Conservation (phyloP, 305 asterid genomes). For the Stenogyne calaminthoides region DNA sequence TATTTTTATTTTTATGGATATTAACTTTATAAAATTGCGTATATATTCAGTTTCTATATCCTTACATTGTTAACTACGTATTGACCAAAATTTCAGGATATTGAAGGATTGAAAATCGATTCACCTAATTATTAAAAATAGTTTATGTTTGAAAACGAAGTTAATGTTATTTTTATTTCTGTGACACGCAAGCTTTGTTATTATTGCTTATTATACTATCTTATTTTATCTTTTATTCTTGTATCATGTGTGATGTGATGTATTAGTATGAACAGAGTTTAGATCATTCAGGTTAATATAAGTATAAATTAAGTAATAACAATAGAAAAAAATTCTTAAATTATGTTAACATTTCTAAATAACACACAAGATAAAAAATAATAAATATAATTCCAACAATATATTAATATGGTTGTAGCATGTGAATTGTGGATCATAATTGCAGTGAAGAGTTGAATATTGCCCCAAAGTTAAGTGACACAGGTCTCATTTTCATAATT, state of each 20-base stretch:
- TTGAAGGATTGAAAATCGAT: neutral
- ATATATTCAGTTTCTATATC: neutral
- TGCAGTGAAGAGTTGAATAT: neutral
- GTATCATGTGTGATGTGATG: neutral
- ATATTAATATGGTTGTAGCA: neutral
- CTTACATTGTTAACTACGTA: neutral
- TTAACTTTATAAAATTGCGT: neutral
- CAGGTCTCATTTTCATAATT: neutral
- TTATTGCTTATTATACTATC: neutral
- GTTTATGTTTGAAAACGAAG: neutral
- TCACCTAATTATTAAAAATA: neutral
- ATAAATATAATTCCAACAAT: neutral
- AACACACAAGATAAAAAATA: neutral
- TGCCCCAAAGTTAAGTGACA: neutral
- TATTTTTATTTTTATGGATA: neutral
- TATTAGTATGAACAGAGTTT: neutral
- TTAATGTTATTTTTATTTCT: neutral
- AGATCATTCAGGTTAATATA: neutral
- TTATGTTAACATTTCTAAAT: neutral
- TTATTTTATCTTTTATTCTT: neutral
- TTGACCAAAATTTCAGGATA: neutral
- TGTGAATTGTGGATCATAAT: neutral
- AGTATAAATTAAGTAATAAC: neutral
- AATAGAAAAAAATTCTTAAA: neutral
- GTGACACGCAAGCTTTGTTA: neutral